Conservation (phyloP, 2,329 filamentous ascomycete genomes). For the Juglanconis sp. region DNA sequence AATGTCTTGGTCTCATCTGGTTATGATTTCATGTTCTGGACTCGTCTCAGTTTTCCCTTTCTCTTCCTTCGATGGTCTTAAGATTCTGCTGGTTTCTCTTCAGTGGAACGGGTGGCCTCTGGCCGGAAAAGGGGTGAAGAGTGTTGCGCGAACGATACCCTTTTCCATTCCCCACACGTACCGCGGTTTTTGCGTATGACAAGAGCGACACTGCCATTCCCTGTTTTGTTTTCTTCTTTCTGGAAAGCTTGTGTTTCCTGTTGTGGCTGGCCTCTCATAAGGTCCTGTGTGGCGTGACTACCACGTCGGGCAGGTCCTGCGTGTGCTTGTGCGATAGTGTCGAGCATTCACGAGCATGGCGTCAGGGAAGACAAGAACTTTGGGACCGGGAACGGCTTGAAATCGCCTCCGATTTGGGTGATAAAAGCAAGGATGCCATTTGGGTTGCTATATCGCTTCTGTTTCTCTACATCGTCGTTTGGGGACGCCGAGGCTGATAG, state of each 20-base stretch:
- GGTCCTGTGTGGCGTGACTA: background rate
- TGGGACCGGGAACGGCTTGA: background rate
- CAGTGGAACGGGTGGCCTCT: background rate
- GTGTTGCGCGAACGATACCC: conserved; percentile 12
- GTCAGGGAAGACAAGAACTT: background rate
- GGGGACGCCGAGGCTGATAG: background rate
- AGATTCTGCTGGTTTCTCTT: no score
- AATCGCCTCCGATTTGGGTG: background rate
- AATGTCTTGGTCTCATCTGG: background rate
- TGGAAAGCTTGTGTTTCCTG: background rate
- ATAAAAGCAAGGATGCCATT: background rate
- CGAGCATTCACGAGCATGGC: background rate
- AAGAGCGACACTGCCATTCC: background rate
- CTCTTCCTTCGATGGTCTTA: background rate
- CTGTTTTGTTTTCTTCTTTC: background rate
- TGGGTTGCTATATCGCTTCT: background rate
- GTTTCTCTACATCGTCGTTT: background rate
- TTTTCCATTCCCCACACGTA: background rate
- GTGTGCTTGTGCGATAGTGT: conserved; percentile 7
- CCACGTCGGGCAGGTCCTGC: background rate
- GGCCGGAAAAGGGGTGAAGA: conserved; percentile 3
- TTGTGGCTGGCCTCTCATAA: background rate
- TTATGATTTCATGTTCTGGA: background rate
- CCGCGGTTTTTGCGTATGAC: conserved; percentile 3
- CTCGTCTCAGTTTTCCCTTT: background rate